Percentiles rank a stretch among this genome's conserved stretches.
Conservation (phyloP, 1,284 basidiomycete genomes). For the Rhodofomes roseus region DNA sequence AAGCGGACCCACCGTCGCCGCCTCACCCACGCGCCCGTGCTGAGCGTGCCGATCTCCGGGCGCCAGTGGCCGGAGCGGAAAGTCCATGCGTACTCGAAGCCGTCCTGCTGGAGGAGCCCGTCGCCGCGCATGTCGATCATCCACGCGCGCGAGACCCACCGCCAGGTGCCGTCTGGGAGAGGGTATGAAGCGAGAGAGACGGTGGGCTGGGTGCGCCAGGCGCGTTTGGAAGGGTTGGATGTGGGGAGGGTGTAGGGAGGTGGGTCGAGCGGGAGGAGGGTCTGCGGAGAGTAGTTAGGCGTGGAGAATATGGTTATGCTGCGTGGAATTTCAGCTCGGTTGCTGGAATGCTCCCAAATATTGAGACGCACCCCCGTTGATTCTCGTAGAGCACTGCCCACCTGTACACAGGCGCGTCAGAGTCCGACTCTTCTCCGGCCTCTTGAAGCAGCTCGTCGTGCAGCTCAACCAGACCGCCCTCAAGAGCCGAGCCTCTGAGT, state of each 20-base stretch:
- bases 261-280: constrained; percentile 72
- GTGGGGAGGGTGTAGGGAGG: constrained; percentile 67
- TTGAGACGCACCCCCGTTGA: constrained; percentile 59
- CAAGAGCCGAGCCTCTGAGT: neutral
- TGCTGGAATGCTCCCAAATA: neutral
- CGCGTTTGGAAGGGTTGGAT: constrained; percentile 31
- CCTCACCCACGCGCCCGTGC: constrained; percentile 67
- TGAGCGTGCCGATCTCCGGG: constrained; percentile 51
- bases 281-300: constrained; percentile 65
- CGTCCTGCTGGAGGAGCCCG: constrained; percentile 74
- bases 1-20: constrained; percentile 74
- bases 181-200: constrained; percentile 62
- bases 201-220: constrained; percentile 36
- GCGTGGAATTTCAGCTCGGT: neutral
- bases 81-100: constrained; percentile 79
- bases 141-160: constrained; percentile 75
- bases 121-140: constrained; percentile 84
- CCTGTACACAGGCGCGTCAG: constrained; percentile 41
- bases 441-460: constrained; percentile 2
- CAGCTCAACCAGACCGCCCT: constrained; percentile 2
- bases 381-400: constrained; percentile 80
- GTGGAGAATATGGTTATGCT: constrained; percentile 72
- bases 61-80: constrained; percentile 67
- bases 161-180: constrained; percentile 79
- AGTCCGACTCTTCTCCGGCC: constrained; percentile 31